phyloP scores from a whole-genome alignment of 306 rosid genomes.

The Trichosanthes truncata region DNA sequence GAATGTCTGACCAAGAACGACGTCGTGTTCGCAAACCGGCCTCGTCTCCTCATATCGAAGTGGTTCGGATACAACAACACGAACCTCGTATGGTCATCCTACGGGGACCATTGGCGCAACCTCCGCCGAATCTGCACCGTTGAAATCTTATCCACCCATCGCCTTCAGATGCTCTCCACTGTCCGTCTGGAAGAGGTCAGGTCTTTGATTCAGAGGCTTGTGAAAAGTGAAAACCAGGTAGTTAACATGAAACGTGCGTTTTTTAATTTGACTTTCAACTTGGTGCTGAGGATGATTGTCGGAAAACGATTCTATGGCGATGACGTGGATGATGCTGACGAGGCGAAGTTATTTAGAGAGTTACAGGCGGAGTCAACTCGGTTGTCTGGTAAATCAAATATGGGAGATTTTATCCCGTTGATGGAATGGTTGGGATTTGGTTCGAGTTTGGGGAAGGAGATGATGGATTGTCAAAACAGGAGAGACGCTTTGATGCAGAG shows the following conservation, averaged over 20 bases:
- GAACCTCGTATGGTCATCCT: constrained; percentile 29
- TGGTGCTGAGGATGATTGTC: constrained; percentile 26
- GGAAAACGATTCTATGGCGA: constrained; percentile 22
- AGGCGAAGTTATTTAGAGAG: constrained; percentile 14
- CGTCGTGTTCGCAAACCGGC: constrained; percentile 27
- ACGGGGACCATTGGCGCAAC: constrained; percentile 32
- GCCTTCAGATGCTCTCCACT: constrained; percentile 16
- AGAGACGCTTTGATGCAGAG: constrained; percentile 22
- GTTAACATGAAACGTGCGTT: constrained; percentile 19
- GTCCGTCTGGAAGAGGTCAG: constrained; percentile 22
- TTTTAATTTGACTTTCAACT: constrained; percentile 21
- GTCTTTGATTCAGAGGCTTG: constrained; percentile 7
- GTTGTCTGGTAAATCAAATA: constrained; percentile 13
- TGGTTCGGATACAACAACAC: constrained; percentile 28
- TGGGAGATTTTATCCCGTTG: constrained; percentile 25
- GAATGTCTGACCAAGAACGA: constrained; percentile 27
- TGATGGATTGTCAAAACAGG: neutral
- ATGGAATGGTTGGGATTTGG: constrained; percentile 4
- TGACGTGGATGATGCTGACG: constrained; percentile 2
- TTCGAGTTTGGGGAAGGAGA: no score
- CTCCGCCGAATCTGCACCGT: constrained; percentile 28
- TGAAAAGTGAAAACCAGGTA: neutral
- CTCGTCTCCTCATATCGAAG: constrained; percentile 22
- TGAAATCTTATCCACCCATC: constrained; percentile 17
- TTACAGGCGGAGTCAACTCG: constrained; percentile 10